Percentiles rank a stretch among this genome's conserved stretches.
Evolutionary conservation across 352 stramenopile genomes (phyloP).

Genomic region (Globisporangium uncinulatum): DNA sequence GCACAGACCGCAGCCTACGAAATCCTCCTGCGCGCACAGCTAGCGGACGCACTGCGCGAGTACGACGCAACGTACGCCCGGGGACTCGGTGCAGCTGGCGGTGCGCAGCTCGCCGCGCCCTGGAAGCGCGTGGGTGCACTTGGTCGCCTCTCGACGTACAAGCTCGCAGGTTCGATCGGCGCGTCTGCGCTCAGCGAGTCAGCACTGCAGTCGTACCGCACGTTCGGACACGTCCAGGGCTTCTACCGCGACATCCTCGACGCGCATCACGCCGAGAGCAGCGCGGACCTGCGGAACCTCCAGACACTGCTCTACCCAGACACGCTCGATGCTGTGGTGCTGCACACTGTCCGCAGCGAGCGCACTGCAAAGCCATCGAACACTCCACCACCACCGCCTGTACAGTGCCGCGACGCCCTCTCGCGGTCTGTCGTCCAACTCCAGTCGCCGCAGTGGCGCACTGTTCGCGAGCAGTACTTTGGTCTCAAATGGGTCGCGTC

Average conservation of each 20-base stretch:
- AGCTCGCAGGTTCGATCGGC: slow-evolving; percentile 18
- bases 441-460: slow-evolving; percentile 9
- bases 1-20: slow-evolving; percentile 26
- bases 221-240: slow-evolving; percentile 41
- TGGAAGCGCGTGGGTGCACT: slow-evolving; percentile 34
- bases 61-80: slow-evolving; percentile 18
- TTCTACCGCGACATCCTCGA: slow-evolving; percentile 42
- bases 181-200: slow-evolving; percentile 4
- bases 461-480: slow-evolving; percentile 31
- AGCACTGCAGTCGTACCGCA: slow-evolving; percentile 34
- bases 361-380: background rate
- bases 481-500: slow-evolving; percentile 46
- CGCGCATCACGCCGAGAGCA: slow-evolving; percentile 31
- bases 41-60: slow-evolving; percentile 35
- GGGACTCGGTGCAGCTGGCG: slow-evolving; percentile 11
- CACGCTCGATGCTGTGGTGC: slow-evolving; percentile 32
- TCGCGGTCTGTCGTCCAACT: background rate
- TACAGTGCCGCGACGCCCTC: background rate
- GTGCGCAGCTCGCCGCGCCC: slow-evolving; percentile 24
- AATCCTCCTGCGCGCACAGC: slow-evolving; percentile 32
- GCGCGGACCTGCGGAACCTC: slow-evolving; percentile 30
- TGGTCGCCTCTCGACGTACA: slow-evolving; percentile 38
- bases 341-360: slow-evolving; percentile 22
- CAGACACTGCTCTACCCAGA: slow-evolving; percentile 41
- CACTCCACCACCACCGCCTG: background rate